Evolutionary conservation across 108 stramenopile genomes (phyloP).

Genomic region (Cyclotella atomus): DNA sequence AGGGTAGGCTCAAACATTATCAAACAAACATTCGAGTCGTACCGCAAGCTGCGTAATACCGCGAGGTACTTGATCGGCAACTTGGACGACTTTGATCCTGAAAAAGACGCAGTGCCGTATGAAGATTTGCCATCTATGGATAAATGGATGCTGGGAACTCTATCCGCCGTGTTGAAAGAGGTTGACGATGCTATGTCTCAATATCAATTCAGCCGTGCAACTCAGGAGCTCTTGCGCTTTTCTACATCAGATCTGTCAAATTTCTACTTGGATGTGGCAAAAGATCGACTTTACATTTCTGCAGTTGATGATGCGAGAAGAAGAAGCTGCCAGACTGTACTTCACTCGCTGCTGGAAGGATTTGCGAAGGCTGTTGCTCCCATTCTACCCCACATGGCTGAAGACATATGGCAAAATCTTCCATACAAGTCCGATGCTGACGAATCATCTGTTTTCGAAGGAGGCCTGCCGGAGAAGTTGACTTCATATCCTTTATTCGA

Average conservation of each 20-base stretch:
- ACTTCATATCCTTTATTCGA: conserved; percentile 61
- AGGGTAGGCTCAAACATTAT: conserved; percentile 90
- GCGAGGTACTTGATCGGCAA: conserved; percentile 95
- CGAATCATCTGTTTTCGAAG: conserved; percentile 81
- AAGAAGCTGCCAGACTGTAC: conserved; percentile 91
- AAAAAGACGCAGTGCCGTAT: conserved; percentile 74
- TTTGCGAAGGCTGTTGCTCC: conserved; percentile 90
- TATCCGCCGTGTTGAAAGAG: conserved; percentile 78
- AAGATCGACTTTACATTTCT: conserved; percentile 97
- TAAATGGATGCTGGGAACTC: conserved; percentile 94
- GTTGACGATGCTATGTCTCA: conserved; percentile 87
- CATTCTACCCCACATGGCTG: conserved; percentile 96
- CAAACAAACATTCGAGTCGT: conserved; percentile 94
- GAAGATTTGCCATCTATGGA: conserved; percentile 91
- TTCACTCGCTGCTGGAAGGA: conserved; percentile 84
- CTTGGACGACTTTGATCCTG: conserved; percentile 89
- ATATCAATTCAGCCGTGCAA: conserved; percentile 88
- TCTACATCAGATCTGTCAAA: conserved; percentile 92
- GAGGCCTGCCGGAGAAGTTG: conserved; percentile 62
- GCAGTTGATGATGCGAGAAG: conserved; percentile 83
- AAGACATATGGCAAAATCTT: conserved; percentile 96
- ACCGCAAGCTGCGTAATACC: conserved; percentile 97
- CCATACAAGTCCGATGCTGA: conserved; percentile 67
- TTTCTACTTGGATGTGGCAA: conserved; percentile 97
- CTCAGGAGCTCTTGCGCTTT: conserved; percentile 89